A percentile compares a stretch with the other conserved stretches of the same genome.
These are phyloP conservation scores for Penicillium sp. DNA, from an alignment of 2,329 filamentous ascomycete genomes.

Conservation along the genomic window DNA sequence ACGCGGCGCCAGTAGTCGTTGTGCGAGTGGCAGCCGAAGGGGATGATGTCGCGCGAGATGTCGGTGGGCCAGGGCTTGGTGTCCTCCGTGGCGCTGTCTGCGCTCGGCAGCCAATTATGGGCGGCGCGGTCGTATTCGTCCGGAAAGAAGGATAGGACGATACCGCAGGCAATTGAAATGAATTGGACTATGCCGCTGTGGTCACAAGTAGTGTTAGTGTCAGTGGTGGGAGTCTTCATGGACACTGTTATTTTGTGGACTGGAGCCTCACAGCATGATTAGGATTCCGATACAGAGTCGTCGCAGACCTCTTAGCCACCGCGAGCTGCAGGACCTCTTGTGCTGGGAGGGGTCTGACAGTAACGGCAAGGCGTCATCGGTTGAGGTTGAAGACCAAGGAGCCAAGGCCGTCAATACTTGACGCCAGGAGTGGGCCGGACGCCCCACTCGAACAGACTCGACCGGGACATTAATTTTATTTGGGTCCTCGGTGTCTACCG, in stretches of 20 bases:
- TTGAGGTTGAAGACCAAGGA: slow-evolving; percentile 9
- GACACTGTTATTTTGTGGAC: no score
- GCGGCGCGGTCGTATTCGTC: slow-evolving; percentile 43
- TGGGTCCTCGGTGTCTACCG: slow-evolving; percentile 2
- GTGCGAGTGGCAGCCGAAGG: slow-evolving; percentile 58
- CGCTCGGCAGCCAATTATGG: slow-evolving; percentile 42
- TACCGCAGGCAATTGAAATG: slow-evolving; percentile 39
- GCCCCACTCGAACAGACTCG: slow-evolving; percentile 15
- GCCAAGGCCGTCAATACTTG: slow-evolving; percentile 12
- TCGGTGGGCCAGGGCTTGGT: slow-evolving; percentile 49
- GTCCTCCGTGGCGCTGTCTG: slow-evolving; percentile 41
- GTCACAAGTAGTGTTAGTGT: not conserved
- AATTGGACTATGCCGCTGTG: slow-evolving; percentile 45
- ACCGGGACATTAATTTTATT: slow-evolving; percentile 5
- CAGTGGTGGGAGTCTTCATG: no score
- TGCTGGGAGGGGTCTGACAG: slow-evolving; percentile 7
- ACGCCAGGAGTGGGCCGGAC: slow-evolving; percentile 16
- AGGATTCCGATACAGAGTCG: slow-evolving; percentile 27
- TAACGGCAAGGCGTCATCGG: slow-evolving; percentile 10
- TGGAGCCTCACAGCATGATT: slow-evolving; percentile 36
- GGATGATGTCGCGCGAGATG: slow-evolving; percentile 52
- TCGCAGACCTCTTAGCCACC: slow-evolving; percentile 20
- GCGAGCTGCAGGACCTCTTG: slow-evolving; percentile 18
- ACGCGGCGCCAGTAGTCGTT: slow-evolving; percentile 62
- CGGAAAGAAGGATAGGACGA: slow-evolving; percentile 45